Evolutionary conservation across 176 grass and related monocot species (phyloP), one percentile per base, ranked within the genome.

Genomic region (Ensete glaucum): DNA sequence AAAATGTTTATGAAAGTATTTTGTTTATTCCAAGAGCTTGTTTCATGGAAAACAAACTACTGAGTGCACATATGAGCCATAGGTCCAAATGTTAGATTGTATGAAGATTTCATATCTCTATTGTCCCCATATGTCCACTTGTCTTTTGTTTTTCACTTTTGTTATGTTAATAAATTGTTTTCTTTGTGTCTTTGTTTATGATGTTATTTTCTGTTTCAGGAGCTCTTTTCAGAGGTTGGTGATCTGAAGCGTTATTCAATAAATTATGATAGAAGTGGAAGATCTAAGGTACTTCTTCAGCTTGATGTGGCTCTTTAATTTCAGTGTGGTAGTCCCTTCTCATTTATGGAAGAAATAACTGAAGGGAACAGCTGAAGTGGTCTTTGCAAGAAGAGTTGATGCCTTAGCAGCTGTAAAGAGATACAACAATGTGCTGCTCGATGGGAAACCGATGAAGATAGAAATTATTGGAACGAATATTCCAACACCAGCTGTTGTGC

Each of bases 391-490:
- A 80, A 75, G 88, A 34, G 14, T 58, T 67, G 96, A 99, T 81
- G 96, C 88, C 51, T 26, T 89, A 14, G 88, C 90, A 12, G 96
- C 96, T 1, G 76, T 86, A 34, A 99, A 84, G 71, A 91, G 90
- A 76, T 99, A 99, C 89, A 91, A 95, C 78, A 91, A 94, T 72
- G 95, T 99, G 57, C 91, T 91, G 76, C 91, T 99, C 66, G 96
- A 99, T 91, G 91, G 96, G 21, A 99, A 99, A 77, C 91, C 88
- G 11, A 94, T 99, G 96, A 91, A 99, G 77, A 94, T 99, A 77
- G 91, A 99, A 68, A 83, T 99, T 55, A 80, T 99, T 24, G 86
- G 86, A 71, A 99, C 90, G n/a, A 98, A 93, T 82, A 85, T 87
- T 74, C 79, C 94, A 34, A 80, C 77, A 54, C 80, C 86, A 69